Percentiles rank a stretch among this genome's conserved stretches.
phyloP scores from a whole-genome alignment of 2,329 filamentous ascomycete genomes.

The Acrocalymma vagum region DNA sequence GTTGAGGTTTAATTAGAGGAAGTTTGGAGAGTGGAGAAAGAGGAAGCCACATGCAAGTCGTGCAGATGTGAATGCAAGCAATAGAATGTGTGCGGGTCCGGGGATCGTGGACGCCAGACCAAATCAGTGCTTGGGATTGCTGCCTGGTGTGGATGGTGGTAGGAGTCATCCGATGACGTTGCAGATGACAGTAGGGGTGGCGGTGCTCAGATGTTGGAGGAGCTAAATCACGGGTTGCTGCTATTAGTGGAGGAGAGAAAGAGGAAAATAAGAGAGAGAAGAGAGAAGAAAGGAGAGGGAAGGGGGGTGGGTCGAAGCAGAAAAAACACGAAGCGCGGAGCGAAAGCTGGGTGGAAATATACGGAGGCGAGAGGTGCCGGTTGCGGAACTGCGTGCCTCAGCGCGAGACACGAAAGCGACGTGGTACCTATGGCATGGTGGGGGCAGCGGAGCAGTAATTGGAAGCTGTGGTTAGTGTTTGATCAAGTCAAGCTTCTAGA shows the following conservation, averaged over 20 bases:
- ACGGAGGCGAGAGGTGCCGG: too few species aligned
- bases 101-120: slow-evolving; percentile 10
- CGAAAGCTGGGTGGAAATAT: slow-evolving; percentile 5
- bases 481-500: too few species aligned
- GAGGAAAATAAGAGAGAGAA: slow-evolving; percentile 8
- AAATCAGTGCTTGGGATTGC: slow-evolving; percentile 25
- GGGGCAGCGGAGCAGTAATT: too few species aligned
- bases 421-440: slow-evolving; percentile 8
- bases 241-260: slow-evolving; percentile 2
- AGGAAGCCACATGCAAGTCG: slow-evolving; percentile 20
- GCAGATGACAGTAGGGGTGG: slow-evolving; percentile 19
- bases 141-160: slow-evolving; percentile 34
- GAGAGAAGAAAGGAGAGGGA: slow-evolving; percentile 2
- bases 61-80: slow-evolving; percentile 27
- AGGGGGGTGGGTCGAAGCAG: neutral
- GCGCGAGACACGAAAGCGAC: slow-evolving; percentile 14
- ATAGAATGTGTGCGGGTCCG: slow-evolving; percentile 14
- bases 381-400: too few species aligned
- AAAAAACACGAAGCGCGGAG: slow-evolving; percentile 9
- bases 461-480: too few species aligned
- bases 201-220: slow-evolving; percentile 18
- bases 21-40: slow-evolving; percentile 12
- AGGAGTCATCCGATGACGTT: slow-evolving; percentile 43
- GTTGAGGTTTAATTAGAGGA: neutral
- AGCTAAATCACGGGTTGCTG: slow-evolving; percentile 1